Conservation (phyloP, 345 rosid species). For the Acer yangbiense region DNA sequence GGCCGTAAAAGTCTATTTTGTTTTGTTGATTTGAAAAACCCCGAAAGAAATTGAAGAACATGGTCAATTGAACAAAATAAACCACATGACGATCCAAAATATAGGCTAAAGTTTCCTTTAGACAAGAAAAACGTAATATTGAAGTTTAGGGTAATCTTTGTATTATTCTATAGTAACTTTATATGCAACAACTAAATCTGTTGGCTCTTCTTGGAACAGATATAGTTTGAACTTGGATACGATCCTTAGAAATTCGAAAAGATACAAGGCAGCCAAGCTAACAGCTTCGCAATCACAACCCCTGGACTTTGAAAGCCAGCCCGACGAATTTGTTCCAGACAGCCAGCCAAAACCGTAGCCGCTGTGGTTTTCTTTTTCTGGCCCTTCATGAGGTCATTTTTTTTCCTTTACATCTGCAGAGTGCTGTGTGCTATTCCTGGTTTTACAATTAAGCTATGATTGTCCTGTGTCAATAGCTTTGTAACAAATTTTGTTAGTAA, state of each 20-base stretch:
- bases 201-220: conserved; percentile 27
- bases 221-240: conserved; percentile 35
- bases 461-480: too few species aligned
- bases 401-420: neutral
- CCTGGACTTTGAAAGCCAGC: conserved; percentile 43
- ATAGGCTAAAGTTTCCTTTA: too few species aligned
- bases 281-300: conserved; percentile 45
- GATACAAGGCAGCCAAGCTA: conserved; percentile 56
- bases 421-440: neutral
- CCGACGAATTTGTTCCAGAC: conserved; percentile 54
- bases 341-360: conserved; percentile 31
- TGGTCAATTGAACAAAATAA: neutral
- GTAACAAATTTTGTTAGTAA: too few species aligned
- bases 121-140: too few species aligned
- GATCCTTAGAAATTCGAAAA: conserved; percentile 54
- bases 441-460: too few species aligned
- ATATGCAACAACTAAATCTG: neutral
- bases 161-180: neutral
- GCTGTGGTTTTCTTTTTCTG: neutral
- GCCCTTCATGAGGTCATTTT: neutral
- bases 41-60: neutral
- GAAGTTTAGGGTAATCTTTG: too few species aligned
- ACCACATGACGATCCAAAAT: neutral
- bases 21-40: too few species aligned
- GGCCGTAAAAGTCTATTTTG: too few species aligned